A percentile compares a stretch with the other conserved stretches of the same genome.
Evolutionary conservation across 805 yeast species (phyloP).

Genomic region (Saccharomycopsis sp.): DNA sequence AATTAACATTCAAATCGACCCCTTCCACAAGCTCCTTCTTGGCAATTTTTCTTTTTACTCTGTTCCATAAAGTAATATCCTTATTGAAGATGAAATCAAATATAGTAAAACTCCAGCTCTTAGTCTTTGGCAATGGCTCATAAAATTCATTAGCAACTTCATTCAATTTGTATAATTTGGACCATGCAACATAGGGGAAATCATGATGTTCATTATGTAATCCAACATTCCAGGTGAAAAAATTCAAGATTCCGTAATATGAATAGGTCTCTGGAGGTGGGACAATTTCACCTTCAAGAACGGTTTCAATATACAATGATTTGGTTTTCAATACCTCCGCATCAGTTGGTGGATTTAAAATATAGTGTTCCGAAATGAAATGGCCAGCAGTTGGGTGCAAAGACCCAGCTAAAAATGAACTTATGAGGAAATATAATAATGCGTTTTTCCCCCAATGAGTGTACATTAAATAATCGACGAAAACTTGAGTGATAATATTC

Average conservation of each 20-base stretch:
- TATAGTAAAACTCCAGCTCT: conserved; percentile 73
- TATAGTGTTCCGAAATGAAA: conserved; percentile 90
- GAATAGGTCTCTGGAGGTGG: conserved; percentile 82
- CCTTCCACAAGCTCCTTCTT: conserved; percentile 5
- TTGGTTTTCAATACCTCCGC: conserved; percentile 20
- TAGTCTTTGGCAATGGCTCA: conserved; percentile 67
- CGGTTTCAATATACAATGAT: conserved; percentile 17
- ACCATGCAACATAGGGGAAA: conserved; percentile 92
- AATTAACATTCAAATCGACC: conserved; percentile 15
- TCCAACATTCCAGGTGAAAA: conserved; percentile 87
- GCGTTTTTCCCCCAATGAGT: conserved; percentile 58
- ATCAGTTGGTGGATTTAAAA: conserved; percentile 47
- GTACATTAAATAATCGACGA: conserved; percentile 53
- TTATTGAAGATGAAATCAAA: conserved; percentile 64
- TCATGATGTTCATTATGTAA: conserved; percentile 94
- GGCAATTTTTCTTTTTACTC: conserved; percentile 57
- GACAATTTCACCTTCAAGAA: conserved; percentile 19
- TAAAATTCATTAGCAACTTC: conserved; percentile 74
- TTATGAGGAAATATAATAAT: conserved; percentile 57
- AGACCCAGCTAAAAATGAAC: conserved; percentile 85
- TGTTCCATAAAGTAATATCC: conserved; percentile 65
- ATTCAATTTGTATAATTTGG: conserved; percentile 58
- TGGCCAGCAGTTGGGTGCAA: conserved; percentile 94
- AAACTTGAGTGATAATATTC: conserved; percentile 51
- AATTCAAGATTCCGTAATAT: conserved; percentile 75